phyloP scores from a whole-genome alignment of 768 basidiomycete genomes.

The Tulasnella sp. region DNA sequence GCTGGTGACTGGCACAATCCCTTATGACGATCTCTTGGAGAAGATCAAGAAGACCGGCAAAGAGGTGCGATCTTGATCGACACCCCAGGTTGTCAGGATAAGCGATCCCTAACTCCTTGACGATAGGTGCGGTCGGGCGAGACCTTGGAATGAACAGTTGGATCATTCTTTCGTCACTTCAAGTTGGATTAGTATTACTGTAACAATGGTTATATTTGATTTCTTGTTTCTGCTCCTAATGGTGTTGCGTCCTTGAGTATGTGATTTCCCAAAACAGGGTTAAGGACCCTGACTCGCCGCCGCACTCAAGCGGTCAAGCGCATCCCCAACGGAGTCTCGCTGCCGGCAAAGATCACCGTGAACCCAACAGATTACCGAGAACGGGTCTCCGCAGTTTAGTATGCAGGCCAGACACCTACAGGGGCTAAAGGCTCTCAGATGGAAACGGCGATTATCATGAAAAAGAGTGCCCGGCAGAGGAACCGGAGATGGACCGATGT shows the following conservation, averaged over 20 bases:
- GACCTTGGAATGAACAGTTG: background rate
- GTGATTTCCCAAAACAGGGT: no score
- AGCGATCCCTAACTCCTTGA: background rate
- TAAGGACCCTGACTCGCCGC: no score
- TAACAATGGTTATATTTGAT: background rate
- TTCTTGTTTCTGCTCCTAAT: background rate
- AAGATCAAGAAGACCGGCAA: constrained; percentile 93
- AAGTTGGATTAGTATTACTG: background rate
- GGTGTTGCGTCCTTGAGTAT: background rate
- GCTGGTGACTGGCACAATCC: constrained; percentile 60
- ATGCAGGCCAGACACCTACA: no score
- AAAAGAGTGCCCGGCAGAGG: no score
- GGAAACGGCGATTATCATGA: no score
- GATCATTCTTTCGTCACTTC: background rate
- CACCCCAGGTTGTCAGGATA: background rate
- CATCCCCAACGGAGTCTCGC: no score
- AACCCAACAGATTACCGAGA: no score
- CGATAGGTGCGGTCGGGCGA: constrained; percentile 3
- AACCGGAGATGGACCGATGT: no score
- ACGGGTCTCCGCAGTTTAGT: no score
- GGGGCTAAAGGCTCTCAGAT: no score
- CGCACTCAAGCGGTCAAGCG: no score
- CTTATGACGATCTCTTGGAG: constrained; percentile 66
- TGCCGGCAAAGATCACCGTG: no score
- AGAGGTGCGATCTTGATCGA: constrained; percentile 55